Conservation (phyloP, 257 asterid species). For the Avicennia marina region DNA sequence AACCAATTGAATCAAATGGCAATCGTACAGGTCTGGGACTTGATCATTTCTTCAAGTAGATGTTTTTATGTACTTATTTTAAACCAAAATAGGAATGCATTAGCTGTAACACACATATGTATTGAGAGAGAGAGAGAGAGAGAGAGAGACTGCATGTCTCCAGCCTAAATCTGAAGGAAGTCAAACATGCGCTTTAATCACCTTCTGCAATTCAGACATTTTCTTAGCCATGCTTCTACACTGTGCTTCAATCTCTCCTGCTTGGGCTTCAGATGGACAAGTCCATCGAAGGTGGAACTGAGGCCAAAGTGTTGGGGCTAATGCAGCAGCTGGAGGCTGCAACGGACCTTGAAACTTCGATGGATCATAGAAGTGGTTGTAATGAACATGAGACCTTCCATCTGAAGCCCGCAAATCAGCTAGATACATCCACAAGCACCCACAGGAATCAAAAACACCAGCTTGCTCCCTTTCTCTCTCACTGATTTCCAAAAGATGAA, state of each 20-base stretch:
- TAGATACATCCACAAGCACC: slow-evolving; percentile 86
- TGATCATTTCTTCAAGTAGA: too few species aligned
- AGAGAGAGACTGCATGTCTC: too few species aligned
- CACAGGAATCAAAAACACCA: slow-evolving; percentile 70
- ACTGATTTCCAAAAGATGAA: slow-evolving; percentile 32
- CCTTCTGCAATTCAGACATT: slow-evolving; percentile 72
- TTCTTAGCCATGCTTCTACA: slow-evolving; percentile 65
- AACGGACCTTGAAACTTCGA: slow-evolving; percentile 60
- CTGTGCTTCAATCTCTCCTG: slow-evolving; percentile 82
- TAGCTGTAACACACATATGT: too few species aligned
- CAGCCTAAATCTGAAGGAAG: too few species aligned
- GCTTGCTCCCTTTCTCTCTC: slow-evolving; percentile 96
- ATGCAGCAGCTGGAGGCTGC: slow-evolving; percentile 97
- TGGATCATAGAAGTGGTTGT: slow-evolving; percentile 79
- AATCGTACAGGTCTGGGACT: too few species aligned
- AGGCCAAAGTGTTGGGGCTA: slow-evolving; percentile 98
- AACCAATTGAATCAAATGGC: too few species aligned
- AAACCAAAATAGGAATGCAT: too few species aligned
- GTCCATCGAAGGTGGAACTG: slow-evolving; percentile 99
- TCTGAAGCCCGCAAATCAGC: slow-evolving; percentile 71
- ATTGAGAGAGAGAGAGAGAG: too few species aligned
- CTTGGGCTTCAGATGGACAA: slow-evolving; percentile 87
- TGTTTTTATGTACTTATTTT: too few species aligned
- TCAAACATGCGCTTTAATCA: slow-evolving; percentile 17
- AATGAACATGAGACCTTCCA: slow-evolving; percentile 72